These are phyloP conservation scores for Phytopythium sindhum DNA, from an alignment of 352 stramenopile species.

Conservation along the genomic window DNA sequence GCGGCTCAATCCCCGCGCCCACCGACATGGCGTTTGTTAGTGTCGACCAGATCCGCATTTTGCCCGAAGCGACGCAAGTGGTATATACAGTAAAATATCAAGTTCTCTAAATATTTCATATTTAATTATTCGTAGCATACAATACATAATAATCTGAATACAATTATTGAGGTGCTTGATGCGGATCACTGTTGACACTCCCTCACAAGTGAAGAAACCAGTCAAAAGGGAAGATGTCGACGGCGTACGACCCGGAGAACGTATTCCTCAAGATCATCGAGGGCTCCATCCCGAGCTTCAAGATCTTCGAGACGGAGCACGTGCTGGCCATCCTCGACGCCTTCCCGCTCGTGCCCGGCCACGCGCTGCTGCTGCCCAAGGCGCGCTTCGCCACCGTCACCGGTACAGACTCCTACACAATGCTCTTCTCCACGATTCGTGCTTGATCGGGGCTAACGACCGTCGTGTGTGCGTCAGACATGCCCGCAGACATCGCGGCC, in stretches of 20 bases:
- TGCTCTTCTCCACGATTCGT: too few species aligned
- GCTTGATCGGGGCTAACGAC: too few species aligned
- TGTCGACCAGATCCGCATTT: too few species aligned
- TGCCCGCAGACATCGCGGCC: constrained; percentile 66
- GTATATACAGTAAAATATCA: too few species aligned
- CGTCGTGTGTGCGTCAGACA: constrained; percentile 21
- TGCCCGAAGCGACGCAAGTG: too few species aligned
- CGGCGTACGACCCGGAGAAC: constrained; percentile 70
- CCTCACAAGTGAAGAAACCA: neutral
- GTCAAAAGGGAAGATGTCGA: constrained; percentile 19
- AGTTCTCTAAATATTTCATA: too few species aligned
- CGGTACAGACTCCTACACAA: constrained; percentile 34
- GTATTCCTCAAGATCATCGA: constrained; percentile 85
- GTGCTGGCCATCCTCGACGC: constrained; percentile 81
- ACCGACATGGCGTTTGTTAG: constrained; percentile 4
- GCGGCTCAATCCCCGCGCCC: constrained; percentile 34
- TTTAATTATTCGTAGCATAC: too few species aligned
- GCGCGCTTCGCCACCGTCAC: constrained; percentile 62
- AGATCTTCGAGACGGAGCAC: constrained; percentile 86
- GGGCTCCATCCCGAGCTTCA: constrained; percentile 68
- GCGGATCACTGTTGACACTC: too few species aligned
- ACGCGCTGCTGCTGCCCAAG: constrained; percentile 78
- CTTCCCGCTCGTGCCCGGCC: constrained; percentile 62
- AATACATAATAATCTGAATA: too few species aligned
- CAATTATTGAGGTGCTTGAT: too few species aligned